A percentile compares a stretch with the other conserved stretches of the same genome.
Evolutionary conservation across 164 flowering plant species (phyloP).

Genomic region (Tetracentron sinense): DNA sequence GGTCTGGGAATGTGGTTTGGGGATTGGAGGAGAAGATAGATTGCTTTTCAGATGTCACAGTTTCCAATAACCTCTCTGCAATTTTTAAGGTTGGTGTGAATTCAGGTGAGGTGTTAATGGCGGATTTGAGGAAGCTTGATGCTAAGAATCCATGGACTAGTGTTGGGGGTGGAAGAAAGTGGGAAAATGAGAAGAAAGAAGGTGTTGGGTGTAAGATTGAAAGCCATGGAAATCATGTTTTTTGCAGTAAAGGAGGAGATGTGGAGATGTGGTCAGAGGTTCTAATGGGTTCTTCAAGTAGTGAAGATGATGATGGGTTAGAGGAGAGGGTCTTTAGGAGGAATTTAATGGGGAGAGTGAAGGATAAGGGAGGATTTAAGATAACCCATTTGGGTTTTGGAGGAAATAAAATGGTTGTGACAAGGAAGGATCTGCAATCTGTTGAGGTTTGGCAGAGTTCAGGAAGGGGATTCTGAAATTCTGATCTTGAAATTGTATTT

Average conservation of each 20-base stretch:
- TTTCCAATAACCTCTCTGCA: constrained; percentile 41
- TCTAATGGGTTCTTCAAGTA: constrained; percentile 10
- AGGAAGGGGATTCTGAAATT: constrained; percentile 34
- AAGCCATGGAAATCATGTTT: constrained; percentile 12
- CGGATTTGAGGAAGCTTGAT: constrained; percentile 68
- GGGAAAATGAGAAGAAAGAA: constrained; percentile 23
- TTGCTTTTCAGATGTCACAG: constrained; percentile 83
- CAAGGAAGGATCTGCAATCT: constrained; percentile 55
- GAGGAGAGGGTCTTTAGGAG: not conserved
- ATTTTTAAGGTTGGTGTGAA: not conserved
- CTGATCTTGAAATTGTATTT: too few species aligned
- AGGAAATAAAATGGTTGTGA: constrained; percentile 83
- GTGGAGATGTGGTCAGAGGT: constrained; percentile 59
- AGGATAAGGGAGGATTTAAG: constrained; percentile 50
- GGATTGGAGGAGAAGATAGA: constrained; percentile 65
- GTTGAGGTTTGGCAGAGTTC: constrained; percentile 54
- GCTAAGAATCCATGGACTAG: constrained; percentile 55
- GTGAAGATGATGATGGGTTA: constrained; percentile 28
- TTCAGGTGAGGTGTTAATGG: constrained; percentile 27
- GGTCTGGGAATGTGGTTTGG: constrained; percentile 58
- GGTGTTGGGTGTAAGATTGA: not conserved
- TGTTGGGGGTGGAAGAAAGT: constrained; percentile 54
- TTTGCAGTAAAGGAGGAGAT: constrained; percentile 69
- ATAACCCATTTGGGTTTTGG: constrained; percentile 72
- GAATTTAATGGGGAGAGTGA: constrained; percentile 22